Evolutionary conservation across 2,329 filamentous ascomycete species (phyloP).

Genomic region (Neonectria coccinea): DNA sequence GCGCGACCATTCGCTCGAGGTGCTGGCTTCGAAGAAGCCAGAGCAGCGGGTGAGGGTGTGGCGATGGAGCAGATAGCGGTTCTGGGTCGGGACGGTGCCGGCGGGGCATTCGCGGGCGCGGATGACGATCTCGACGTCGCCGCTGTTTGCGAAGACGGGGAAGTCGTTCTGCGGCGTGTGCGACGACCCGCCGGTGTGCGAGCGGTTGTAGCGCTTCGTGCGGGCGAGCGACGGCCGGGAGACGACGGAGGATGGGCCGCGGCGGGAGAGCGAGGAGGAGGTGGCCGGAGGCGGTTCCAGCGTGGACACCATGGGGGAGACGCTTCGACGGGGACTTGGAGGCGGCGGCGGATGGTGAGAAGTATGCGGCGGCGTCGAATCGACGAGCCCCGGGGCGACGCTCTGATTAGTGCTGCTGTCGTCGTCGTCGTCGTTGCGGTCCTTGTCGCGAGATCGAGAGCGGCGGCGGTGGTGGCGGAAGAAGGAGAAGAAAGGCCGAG

Average conservation of each 20-base stretch:
- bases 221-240: conserved; percentile 71
- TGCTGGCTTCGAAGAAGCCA: conserved; percentile 91
- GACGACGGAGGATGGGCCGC: conserved; percentile 68
- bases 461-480: conserved; percentile 33
- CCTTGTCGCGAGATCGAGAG: conserved; percentile 16
- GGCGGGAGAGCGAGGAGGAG: conserved; percentile 66
- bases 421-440: conserved; percentile 7
- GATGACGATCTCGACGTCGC: conserved; percentile 92
- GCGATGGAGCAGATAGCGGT: conserved; percentile 87
- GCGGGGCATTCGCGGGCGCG: conserved; percentile 60
- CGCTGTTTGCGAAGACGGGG: conserved; percentile 87
- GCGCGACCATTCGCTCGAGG: conserved; percentile 78
- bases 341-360: neutral
- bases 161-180: conserved; percentile 89
- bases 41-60: conserved; percentile 91
- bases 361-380: neutral
- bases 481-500: conserved; percentile 11
- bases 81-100: conserved; percentile 61
- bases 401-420: conserved; percentile 2
- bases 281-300: conserved; percentile 57
- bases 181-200: conserved; percentile 78
- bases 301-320: conserved; percentile 70
- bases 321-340: conserved; percentile 1
- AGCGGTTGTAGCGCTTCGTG: conserved; percentile 80
- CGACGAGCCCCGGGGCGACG: neutral